These are phyloP conservation scores for Colletotrichum noveboracense DNA, from an alignment of 2,329 filamentous ascomycete species.

Conservation along the genomic window DNA sequence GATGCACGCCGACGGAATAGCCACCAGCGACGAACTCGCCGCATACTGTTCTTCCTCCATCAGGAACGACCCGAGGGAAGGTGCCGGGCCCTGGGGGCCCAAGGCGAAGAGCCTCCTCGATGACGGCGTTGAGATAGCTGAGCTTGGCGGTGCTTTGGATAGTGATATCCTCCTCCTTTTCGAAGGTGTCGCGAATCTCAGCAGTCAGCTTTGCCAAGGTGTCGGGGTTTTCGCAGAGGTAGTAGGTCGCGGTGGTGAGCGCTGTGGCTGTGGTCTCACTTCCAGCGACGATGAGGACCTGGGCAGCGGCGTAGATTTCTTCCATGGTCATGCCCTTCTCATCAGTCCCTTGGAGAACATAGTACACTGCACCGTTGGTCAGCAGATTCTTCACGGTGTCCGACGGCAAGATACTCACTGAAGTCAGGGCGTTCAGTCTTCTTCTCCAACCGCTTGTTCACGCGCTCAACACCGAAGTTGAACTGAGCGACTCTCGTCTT, in stretches of 20 bases:
- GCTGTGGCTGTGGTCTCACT: conserved; percentile 39
- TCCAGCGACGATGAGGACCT: conserved; percentile 33
- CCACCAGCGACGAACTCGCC: conserved; percentile 39
- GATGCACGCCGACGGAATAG: conserved; percentile 24
- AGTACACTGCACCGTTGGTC: background rate
- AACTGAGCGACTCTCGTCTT: conserved; percentile 12
- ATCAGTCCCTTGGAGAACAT: conserved; percentile 6
- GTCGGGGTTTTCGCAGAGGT: conserved; percentile 34
- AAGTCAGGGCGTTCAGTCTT: conserved; percentile 7
- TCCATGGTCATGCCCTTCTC: conserved; percentile 9
- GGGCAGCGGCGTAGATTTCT: conserved; percentile 13
- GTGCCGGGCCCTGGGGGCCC: conserved; percentile 35
- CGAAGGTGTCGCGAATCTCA: conserved; percentile 42
- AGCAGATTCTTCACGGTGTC: background rate
- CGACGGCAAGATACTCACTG: background rate
- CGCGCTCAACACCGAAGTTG: conserved; percentile 12
- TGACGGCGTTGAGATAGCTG: conserved; percentile 41
- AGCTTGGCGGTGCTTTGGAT: conserved; percentile 34
- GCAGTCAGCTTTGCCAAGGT: conserved; percentile 33
- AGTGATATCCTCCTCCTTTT: conserved; percentile 39
- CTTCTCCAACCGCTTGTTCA: conserved; percentile 3
- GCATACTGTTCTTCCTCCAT: conserved; percentile 35
- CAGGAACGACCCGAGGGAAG: conserved; percentile 32
- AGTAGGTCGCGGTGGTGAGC: conserved; percentile 29
- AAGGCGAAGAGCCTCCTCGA: conserved; percentile 48